Percentiles rank a stretch among this genome's conserved stretches.
Evolutionary conservation across 108 stramenopile species (phyloP).

Genomic region (Schizochytrium sp.): DNA sequence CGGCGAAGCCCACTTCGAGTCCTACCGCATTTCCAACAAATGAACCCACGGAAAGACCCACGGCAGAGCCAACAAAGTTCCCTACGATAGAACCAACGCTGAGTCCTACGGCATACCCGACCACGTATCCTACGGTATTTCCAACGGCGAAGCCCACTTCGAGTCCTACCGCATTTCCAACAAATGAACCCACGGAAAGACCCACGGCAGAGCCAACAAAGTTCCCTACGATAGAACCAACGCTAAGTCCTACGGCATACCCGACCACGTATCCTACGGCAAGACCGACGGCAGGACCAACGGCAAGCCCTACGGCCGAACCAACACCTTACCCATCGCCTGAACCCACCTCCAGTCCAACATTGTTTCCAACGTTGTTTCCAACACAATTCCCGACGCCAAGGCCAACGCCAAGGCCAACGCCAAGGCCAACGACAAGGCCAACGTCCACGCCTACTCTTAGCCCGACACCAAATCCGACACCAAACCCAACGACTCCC

Average conservation of each 20-base stretch:
- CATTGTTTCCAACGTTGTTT: not conserved
- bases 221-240: not conserved
- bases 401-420: not conserved
- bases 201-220: not conserved
- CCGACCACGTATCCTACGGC: not conserved
- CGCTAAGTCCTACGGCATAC: not conserved
- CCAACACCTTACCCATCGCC: not conserved
- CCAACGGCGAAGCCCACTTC: not conserved
- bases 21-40: not conserved
- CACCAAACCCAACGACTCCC: not conserved
- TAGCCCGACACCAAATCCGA: too few species aligned
- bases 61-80: not conserved
- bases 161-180: not conserved
- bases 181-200: not conserved
- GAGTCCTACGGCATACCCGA: not conserved
- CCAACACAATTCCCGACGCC: too few species aligned
- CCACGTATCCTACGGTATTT: not conserved
- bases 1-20: not conserved
- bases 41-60: not conserved
- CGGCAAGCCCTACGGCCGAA: not conserved
- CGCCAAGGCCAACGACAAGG: not conserved
- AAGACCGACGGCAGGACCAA: not conserved
- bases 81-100: not conserved
- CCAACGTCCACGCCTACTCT: not conserved
- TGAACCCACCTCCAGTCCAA: not conserved